Percentiles rank a stretch among this genome's conserved stretches.
phyloP scores from a whole-genome alignment of 768 basidiomycete genomes.

The Auricularia sp. region DNA sequence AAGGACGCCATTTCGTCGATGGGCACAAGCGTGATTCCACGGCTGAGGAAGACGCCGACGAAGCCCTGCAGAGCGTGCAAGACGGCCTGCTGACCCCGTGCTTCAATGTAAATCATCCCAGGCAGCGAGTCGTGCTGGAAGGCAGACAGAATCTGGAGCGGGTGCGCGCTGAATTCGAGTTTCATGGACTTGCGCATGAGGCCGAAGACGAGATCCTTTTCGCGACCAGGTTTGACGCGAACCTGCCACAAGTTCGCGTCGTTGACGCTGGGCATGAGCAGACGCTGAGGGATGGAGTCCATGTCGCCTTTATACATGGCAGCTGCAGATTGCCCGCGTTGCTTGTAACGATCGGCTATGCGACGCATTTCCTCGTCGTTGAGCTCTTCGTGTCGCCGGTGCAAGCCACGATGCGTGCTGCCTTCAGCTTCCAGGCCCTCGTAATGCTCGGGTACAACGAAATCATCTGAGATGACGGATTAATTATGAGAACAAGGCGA shows the following conservation, averaged over 20 bases:
- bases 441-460: neutral
- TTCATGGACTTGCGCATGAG: conserved; percentile 90
- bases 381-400: conserved; percentile 48
- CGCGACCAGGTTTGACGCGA: conserved; percentile 86
- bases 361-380: conserved; percentile 73
- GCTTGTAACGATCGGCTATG: conserved; percentile 75
- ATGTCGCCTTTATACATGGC: conserved; percentile 81
- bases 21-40: conserved; percentile 77
- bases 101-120: conserved; percentile 96
- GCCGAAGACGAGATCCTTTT: conserved; percentile 87
- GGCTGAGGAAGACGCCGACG: conserved; percentile 81
- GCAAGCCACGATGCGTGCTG: conserved; percentile 29
- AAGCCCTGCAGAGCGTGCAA: conserved; percentile 78
- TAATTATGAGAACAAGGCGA: neutral
- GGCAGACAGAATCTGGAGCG: conserved; percentile 81
- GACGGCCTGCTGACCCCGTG: conserved; percentile 78
- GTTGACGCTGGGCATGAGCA: conserved; percentile 93
- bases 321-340: conserved; percentile 30
- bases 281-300: conserved; percentile 84
- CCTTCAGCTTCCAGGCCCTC: neutral
- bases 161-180: conserved; percentile 63
- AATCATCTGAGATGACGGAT: neutral
- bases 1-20: conserved; percentile 98
- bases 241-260: conserved; percentile 96
- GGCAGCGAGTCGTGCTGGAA: conserved; percentile 93